phyloP scores from a whole-genome alignment of 345 rosid genomes.

The Turnera subulata region DNA sequence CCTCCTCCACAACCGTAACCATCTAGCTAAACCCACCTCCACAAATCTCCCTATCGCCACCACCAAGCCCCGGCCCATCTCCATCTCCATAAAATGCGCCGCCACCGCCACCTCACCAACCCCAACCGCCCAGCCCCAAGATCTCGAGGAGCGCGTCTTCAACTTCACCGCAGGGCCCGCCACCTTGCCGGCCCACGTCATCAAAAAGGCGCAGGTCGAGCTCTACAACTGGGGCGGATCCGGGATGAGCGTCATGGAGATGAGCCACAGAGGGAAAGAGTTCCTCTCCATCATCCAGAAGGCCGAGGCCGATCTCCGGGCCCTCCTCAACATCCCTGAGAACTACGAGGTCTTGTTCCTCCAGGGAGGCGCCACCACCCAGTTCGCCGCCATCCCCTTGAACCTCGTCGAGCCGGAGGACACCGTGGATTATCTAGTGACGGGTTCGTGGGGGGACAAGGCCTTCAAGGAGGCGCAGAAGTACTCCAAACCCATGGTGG shows the following conservation, averaged over 20 bases:
- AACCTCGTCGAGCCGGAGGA: slow-evolving; percentile 61
- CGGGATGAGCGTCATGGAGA: slow-evolving; percentile 98
- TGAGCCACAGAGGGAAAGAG: slow-evolving; percentile 95
- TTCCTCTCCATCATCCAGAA: slow-evolving; percentile 80
- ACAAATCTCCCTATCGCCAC: slow-evolving; percentile 4
- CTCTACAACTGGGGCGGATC: slow-evolving; percentile 86
- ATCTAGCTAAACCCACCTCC: background rate
- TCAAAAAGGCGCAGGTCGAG: slow-evolving; percentile 72
- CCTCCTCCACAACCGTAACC: slow-evolving; percentile 17
- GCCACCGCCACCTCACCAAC: slow-evolving; percentile 18
- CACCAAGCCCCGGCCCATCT: slow-evolving; percentile 19
- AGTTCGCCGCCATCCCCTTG: slow-evolving; percentile 78
- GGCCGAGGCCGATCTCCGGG: slow-evolving; percentile 73
- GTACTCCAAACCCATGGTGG: slow-evolving; percentile 56
- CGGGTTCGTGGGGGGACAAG: slow-evolving; percentile 96
- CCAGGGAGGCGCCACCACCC: slow-evolving; percentile 97
- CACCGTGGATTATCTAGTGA: slow-evolving; percentile 70
- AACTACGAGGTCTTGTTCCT: slow-evolving; percentile 79
- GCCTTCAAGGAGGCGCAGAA: slow-evolving; percentile 79
- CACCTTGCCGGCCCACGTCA: slow-evolving; percentile 63
- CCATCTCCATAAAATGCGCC: slow-evolving; percentile 49
- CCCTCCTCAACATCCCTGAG: slow-evolving; percentile 54
- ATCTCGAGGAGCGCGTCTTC: slow-evolving; percentile 45
- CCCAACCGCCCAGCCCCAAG: slow-evolving; percentile 25
- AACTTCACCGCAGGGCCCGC: slow-evolving; percentile 98